Evolutionary conservation across 2,329 filamentous ascomycete genomes (phyloP).

Genomic region (Metarhizium brunneum): DNA sequence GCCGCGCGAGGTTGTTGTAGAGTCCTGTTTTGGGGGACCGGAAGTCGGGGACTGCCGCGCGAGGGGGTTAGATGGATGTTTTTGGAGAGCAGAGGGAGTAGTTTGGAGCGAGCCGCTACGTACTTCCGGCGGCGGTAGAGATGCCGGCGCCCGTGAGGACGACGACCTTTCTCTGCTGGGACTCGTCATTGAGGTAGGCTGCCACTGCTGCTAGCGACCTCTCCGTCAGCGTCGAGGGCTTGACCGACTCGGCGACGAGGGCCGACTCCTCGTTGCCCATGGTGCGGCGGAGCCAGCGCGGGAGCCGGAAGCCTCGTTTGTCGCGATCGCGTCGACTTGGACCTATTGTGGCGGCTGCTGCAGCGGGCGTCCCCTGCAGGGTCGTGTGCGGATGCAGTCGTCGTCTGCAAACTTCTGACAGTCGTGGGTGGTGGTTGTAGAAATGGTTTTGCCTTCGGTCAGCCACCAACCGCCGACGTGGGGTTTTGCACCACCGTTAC

Average conservation of each 20-base stretch:
- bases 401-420: background rate
- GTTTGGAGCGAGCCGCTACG: background rate
- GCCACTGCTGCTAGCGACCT: conserved; percentile 68
- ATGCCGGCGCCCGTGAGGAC: conserved; percentile 91
- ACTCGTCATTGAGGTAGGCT: conserved; percentile 62
- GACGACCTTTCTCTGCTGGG: conserved; percentile 60
- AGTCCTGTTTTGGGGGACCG: conserved; percentile 86
- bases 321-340: conserved; percentile 27
- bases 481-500: conserved; percentile 4
- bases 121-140: conserved; percentile 61
- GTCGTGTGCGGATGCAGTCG: background rate
- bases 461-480: background rate
- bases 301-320: conserved; percentile 22
- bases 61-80: background rate
- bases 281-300: conserved; percentile 30
- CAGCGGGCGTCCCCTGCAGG: background rate
- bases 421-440: background rate
- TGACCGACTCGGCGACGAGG: conserved; percentile 50
- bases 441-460: background rate
- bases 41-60: conserved; percentile 72
- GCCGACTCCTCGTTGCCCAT: conserved; percentile 85
- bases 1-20: conserved; percentile 80
- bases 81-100: too few relatives aligned
- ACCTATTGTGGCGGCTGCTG: conserved; percentile 26
- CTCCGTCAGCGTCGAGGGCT: conserved; percentile 55